These are phyloP conservation scores for Kalanchoe fedtschenkoi DNA, from an alignment of 164 flowering plant species.

Conservation along the genomic window DNA sequence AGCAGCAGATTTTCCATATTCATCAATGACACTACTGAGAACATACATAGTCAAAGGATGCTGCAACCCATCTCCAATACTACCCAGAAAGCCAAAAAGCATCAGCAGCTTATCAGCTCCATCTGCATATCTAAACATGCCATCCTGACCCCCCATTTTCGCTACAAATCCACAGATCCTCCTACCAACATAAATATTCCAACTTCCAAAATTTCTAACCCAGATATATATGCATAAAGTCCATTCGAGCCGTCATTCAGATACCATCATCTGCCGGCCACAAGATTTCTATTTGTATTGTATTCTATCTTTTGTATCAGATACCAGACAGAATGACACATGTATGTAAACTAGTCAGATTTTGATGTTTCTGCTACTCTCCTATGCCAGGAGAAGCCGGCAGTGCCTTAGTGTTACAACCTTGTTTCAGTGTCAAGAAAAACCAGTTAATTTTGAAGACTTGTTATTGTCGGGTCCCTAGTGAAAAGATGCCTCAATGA, in stretches of 20 bases:
- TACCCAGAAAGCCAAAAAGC: constrained; percentile 45
- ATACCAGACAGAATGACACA: neutral
- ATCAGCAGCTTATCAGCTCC: constrained; percentile 43
- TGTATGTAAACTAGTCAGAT: neutral
- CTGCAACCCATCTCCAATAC: constrained; percentile 67
- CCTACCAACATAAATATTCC: no score
- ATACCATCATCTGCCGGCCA: neutral
- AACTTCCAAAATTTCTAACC: neutral
- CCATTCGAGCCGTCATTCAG: neutral
- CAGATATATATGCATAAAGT: neutral
- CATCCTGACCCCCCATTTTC: constrained; percentile 26
- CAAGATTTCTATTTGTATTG: neutral
- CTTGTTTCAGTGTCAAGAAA: no score
- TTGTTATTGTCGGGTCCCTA: no score
- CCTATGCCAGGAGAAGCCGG: no score
- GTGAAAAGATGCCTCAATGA: no score
- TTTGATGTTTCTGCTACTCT: neutral
- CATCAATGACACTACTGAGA: constrained; percentile 38
- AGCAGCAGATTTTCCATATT: constrained; percentile 23
- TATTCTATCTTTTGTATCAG: neutral
- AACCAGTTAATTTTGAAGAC: no score
- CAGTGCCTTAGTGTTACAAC: no score
- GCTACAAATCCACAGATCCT: neutral
- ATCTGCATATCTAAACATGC: constrained; percentile 51
- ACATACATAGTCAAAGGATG: constrained; percentile 43